Percentiles rank a stretch among this genome's conserved stretches.
Evolutionary conservation across 805 yeast genomes (phyloP).

Genomic region (Spathaspora passalidarum): DNA sequence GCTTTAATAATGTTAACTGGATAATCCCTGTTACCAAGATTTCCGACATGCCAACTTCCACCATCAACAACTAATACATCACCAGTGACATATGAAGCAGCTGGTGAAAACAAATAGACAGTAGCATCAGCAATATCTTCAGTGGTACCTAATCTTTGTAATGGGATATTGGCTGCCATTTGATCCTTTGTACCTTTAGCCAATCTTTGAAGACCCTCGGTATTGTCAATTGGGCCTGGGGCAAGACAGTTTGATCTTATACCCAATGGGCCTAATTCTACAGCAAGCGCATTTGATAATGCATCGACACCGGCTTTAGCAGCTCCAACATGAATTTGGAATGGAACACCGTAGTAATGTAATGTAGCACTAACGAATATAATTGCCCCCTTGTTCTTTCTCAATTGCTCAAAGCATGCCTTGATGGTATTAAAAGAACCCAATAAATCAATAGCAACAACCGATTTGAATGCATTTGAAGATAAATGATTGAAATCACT

Average conservation of each 20-base stretch:
- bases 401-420: conserved; percentile 36
- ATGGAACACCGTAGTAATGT: conserved; percentile 44
- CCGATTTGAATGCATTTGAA: conserved; percentile 39
- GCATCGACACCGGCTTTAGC: conserved; percentile 98
- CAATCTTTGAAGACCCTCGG: conserved; percentile 79
- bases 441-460: conserved; percentile 36
- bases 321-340: conserved; percentile 85
- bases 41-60: conserved; percentile 78
- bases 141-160: conserved; percentile 65
- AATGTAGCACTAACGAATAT: conserved; percentile 42
- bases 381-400: conserved; percentile 45
- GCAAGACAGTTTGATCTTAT: conserved; percentile 80
- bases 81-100: conserved; percentile 78
- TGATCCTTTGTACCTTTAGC: conserved; percentile 16
- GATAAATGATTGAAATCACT: conserved; percentile 43
- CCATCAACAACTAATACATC: conserved; percentile 84
- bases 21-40: conserved; percentile 19
- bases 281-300: conserved; percentile 75
- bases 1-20: conserved; percentile 24
- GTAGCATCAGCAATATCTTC: conserved; percentile 86
- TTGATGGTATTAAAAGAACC: conserved; percentile 42
- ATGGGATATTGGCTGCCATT: conserved; percentile 47
- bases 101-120: conserved; percentile 75
- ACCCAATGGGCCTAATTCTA: conserved; percentile 88
- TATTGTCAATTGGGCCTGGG: conserved; percentile 83